phyloP scores from a whole-genome alignment of 1,139 yeast species.

The Chernovozyma sophiae-reginae region DNA sequence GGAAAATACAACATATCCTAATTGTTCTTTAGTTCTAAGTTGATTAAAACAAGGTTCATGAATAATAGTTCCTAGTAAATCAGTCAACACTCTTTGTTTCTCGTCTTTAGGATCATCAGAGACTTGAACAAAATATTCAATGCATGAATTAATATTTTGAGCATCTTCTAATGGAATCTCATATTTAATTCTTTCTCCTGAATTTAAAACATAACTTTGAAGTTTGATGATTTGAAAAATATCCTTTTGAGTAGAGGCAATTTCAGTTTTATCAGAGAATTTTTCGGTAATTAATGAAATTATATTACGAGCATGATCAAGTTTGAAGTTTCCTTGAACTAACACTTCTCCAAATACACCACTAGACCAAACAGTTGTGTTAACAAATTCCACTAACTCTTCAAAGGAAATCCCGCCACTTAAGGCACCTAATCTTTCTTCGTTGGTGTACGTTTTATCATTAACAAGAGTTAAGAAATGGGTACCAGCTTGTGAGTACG shows the following conservation, averaged over 20 bases:
- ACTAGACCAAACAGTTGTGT: constrained; percentile 36
- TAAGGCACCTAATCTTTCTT: constrained; percentile 56
- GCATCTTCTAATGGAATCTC: constrained; percentile 57
- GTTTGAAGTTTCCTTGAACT: constrained; percentile 72
- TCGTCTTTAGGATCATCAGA: constrained; percentile 35
- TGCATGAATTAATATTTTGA: constrained; percentile 77
- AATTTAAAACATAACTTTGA: constrained; percentile 39
- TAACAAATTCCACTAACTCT: constrained; percentile 44
- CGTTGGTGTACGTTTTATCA: constrained; percentile 64
- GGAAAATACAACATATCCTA: constrained; percentile 81
- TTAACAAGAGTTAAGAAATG: constrained; percentile 60
- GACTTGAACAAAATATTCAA: constrained; percentile 72
- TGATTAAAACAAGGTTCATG: constrained; percentile 88
- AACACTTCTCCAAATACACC: constrained; percentile 64
- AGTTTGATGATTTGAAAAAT: constrained; percentile 21
- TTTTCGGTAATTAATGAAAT: constrained; percentile 17
- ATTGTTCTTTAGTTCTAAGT: constrained; percentile 86
- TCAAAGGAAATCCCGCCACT: constrained; percentile 37
- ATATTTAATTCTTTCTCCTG: constrained; percentile 42
- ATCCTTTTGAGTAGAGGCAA: constrained; percentile 38
- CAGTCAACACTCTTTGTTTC: constrained; percentile 45
- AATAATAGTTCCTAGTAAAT: constrained; percentile 65
- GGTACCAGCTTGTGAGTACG: constrained; percentile 69
- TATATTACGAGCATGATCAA: constrained; percentile 45
- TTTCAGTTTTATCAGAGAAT: constrained; percentile 23